phyloP scores from a whole-genome alignment of 768 basidiomycete species.

The Russula dissimulans region DNA sequence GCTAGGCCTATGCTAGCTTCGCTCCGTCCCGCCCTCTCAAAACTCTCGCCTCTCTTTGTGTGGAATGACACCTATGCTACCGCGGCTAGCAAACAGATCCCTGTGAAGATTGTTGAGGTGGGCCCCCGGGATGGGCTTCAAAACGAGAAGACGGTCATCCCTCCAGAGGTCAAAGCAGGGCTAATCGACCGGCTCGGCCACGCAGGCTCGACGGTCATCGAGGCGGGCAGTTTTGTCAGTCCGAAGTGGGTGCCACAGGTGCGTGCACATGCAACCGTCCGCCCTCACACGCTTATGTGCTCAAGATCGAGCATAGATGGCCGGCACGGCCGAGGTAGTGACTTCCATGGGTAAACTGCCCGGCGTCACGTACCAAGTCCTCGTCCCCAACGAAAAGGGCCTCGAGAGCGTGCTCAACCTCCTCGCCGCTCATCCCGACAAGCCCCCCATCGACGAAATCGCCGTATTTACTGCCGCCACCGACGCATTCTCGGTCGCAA shows the following conservation, averaged over 20 bases:
- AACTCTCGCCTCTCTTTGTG: not conserved
- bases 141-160: constrained; percentile 70
- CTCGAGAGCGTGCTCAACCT: constrained; percentile 58
- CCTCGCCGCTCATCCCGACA: constrained; percentile 31
- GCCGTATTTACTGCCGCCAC: constrained; percentile 86
- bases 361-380: constrained; percentile 63
- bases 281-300: not conserved
- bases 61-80: constrained; percentile 6
- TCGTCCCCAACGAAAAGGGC: constrained; percentile 74
- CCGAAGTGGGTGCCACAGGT: constrained; percentile 93
- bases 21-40: not conserved
- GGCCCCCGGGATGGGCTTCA: constrained; percentile 88
- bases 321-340: constrained; percentile 71
- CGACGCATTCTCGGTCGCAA: constrained; percentile 77
- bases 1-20: not conserved
- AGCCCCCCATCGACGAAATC: constrained; percentile 68
- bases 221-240: constrained; percentile 86
- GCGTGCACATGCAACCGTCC: constrained; percentile 8
- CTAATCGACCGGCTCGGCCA: constrained; percentile 65
- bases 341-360: constrained; percentile 42
- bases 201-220: constrained; percentile 63
- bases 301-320: constrained; percentile 50
- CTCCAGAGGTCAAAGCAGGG: constrained; percentile 66
- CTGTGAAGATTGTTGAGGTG: constrained; percentile 75
- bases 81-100: constrained; percentile 12